phyloP scores from a whole-genome alignment of 345 rosid species.

The Eucalyptus victrix region DNA sequence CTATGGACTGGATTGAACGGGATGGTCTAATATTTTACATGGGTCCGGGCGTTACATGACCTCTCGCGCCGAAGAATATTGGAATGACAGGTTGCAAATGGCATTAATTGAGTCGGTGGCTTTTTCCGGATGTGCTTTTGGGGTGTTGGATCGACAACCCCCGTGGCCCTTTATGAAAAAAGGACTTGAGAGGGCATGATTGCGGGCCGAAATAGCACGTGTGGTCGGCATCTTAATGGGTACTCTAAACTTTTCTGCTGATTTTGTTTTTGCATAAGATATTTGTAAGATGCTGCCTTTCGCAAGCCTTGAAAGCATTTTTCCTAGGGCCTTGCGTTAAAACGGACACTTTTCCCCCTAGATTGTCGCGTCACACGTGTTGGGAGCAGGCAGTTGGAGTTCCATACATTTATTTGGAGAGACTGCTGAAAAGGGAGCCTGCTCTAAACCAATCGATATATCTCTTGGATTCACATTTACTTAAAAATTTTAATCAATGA shows the following conservation, averaged over 20 bases:
- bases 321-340: neutral
- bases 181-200: neutral
- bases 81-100: neutral
- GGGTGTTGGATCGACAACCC: neutral
- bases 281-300: neutral
- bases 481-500: neutral
- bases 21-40: neutral
- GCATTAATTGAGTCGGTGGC: neutral
- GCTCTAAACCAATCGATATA: too few species aligned
- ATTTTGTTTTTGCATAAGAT: neutral
- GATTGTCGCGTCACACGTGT: neutral
- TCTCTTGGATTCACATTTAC: neutral
- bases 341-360: neutral
- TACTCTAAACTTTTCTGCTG: neutral
- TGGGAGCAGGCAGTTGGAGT: neutral
- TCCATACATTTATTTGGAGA: neutral
- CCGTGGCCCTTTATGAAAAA: neutral
- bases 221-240: neutral
- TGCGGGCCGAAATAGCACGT: neutral
- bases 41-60: neutral
- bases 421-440: neutral
- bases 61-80: neutral
- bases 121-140: neutral
- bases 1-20: neutral
- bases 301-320: neutral